Conservation (phyloP, 306 rosid genomes). For the Malus fusca region DNA sequence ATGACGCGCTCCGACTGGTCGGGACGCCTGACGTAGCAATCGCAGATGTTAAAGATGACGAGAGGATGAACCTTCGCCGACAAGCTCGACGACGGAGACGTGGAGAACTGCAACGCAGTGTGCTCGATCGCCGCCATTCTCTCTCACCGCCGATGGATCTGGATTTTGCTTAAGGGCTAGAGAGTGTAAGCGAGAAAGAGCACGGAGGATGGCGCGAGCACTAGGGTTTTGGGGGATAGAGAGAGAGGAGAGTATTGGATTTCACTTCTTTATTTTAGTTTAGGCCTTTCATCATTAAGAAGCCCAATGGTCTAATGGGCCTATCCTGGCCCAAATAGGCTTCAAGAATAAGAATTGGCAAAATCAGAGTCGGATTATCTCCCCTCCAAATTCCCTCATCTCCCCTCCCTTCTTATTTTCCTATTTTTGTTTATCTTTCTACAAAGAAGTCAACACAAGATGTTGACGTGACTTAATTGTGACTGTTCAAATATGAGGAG, state of each 20-base stretch:
- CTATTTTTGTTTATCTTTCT: rapidly evolving
- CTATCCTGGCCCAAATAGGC: neutral
- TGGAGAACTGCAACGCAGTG: slow-evolving; percentile 61
- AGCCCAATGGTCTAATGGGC: neutral
- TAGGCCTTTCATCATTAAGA: neutral
- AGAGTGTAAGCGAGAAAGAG: slow-evolving; percentile 5
- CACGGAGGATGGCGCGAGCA: neutral
- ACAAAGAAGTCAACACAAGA: no score
- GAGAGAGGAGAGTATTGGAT: neutral
- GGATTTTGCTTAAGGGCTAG: neutral
- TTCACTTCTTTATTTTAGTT: neutral
- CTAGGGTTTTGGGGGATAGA: slow-evolving; percentile 21
- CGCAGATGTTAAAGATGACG: slow-evolving; percentile 80
- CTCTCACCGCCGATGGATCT: slow-evolving; percentile 28
- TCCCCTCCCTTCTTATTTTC: no score
- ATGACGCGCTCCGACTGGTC: slow-evolving; percentile 91
- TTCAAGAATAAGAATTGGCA: no score
- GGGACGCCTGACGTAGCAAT: slow-evolving; percentile 80
- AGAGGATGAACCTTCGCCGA: slow-evolving; percentile 79
- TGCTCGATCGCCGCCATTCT: slow-evolving; percentile 64
- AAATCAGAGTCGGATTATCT: no score
- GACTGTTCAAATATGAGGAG: no score
- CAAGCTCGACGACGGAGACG: slow-evolving; percentile 48
- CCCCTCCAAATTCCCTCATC: no score
- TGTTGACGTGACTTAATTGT: no score